These are phyloP conservation scores for Neonectria faginata DNA, from an alignment of 2,329 filamentous ascomycete species.

Conservation along the genomic window DNA sequence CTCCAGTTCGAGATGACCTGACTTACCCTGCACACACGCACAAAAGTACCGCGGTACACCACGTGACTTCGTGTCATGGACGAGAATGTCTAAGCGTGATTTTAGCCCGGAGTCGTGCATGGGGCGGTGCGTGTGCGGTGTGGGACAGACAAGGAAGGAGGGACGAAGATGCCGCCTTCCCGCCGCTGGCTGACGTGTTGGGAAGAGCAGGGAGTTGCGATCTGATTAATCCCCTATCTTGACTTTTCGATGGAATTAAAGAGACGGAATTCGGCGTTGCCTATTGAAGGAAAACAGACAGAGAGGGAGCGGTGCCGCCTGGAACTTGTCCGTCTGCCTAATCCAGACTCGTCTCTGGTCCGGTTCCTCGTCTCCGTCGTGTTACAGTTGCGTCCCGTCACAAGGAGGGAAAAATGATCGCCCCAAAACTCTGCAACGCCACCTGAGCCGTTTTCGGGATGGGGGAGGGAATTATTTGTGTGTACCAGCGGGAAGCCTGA, in stretches of 20 bases:
- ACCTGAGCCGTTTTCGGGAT: slow-evolving; percentile 35
- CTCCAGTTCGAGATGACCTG: neutral
- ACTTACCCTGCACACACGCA: slow-evolving; percentile 4
- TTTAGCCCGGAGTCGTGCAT: slow-evolving; percentile 31
- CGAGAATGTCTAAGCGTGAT: slow-evolving; percentile 40
- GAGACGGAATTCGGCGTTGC: neutral
- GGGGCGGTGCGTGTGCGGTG: neutral
- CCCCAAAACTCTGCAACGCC: slow-evolving; percentile 44
- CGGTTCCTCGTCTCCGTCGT: slow-evolving; percentile 16
- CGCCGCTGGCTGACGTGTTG: slow-evolving; percentile 10
- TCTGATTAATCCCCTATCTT: neutral
- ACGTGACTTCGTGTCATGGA: slow-evolving; percentile 53
- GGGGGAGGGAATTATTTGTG: slow-evolving; percentile 6
- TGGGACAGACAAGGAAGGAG: slow-evolving; percentile 27
- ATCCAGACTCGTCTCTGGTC: slow-evolving; percentile 21
- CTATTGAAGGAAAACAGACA: neutral
- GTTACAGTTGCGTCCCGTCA: slow-evolving; percentile 24
- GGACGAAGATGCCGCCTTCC: slow-evolving; percentile 24
- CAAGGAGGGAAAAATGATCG: slow-evolving; percentile 25
- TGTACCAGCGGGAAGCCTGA: neutral
- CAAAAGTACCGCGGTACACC: slow-evolving; percentile 24
- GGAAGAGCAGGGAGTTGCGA: neutral
- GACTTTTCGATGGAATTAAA: neutral
- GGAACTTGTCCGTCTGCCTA: slow-evolving; percentile 16
- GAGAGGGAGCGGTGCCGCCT: neutral